Percentiles rank a stretch among this genome's conserved stretches.
phyloP scores from a whole-genome alignment of 2,329 filamentous ascomycete genomes.

The Exserohilum turcica region DNA sequence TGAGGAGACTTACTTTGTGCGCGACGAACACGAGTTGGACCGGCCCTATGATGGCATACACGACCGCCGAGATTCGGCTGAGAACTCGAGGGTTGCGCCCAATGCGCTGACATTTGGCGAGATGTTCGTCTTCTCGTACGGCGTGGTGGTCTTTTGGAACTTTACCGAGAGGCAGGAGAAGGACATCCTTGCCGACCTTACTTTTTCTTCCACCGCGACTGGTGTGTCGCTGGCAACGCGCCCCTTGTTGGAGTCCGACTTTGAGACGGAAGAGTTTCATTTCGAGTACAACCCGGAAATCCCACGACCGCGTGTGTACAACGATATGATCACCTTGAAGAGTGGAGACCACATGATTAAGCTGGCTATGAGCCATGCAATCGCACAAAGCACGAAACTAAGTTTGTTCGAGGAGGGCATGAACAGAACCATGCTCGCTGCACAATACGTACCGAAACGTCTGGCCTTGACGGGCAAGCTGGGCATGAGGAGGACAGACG shows the following conservation, averaged over 20 bases:
- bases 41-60: conserved; percentile 24
- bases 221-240: conserved; percentile 73
- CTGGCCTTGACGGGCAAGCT: conserved; percentile 87
- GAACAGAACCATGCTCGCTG: conserved; percentile 90
- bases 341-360: conserved; percentile 99
- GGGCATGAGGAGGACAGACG: conserved; percentile 88
- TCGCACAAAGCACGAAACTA: conserved; percentile 95
- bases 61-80: conserved; percentile 28
- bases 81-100: conserved; percentile 62
- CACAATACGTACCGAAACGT: conserved; percentile 87
- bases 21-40: conserved; percentile 39
- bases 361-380: conserved; percentile 94
- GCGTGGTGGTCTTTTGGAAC: conserved; percentile 98
- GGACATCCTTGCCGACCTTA: conserved; percentile 91
- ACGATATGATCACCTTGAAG: conserved; percentile 97
- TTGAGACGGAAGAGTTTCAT: conserved; percentile 97
- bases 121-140: conserved; percentile 97
- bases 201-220: conserved; percentile 76
- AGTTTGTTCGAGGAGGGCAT: conserved; percentile 96
- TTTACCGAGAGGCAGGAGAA: conserved; percentile 96
- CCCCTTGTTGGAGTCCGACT: conserved; percentile 84
- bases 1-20: conserved; percentile 61
- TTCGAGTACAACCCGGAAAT: conserved; percentile 93
- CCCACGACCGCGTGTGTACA: conserved; percentile 88
- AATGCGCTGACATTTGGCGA: conserved; percentile 84